Evolutionary conservation across 495 filamentous ascomycete genomes (phyloP), one percentile per base, ranked within the genome.

Genomic region (Diplogelasinospora grovesii): DNA sequence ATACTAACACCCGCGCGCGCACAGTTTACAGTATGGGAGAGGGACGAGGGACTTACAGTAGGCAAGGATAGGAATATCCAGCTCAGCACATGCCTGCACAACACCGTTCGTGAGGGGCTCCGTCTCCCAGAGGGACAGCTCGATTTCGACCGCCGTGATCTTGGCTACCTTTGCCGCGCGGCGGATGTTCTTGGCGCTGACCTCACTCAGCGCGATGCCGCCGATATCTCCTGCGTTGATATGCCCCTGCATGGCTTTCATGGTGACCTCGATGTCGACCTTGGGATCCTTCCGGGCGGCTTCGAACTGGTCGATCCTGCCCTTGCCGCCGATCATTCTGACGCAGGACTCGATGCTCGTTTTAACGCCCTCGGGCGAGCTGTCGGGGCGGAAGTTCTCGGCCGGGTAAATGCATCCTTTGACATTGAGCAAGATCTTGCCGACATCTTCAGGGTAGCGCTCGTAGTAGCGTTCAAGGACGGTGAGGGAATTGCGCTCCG

Each of bases 291-390:
- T 74, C 4, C 89, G 70, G 5, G 84, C 86, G 36, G 65, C 76
- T 61, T 92, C 82, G 52, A 90, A 95, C 41, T 90, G 75, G 60
- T 95, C 85, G 42, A 96, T 69, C 36, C 66, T 77, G 68, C 88
- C 88, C 46, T 79, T 84, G n/a, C 81, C 84, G 39, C 78, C 76
- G 3, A 88, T 64, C 19, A 75, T 46, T 16, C 59, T 69, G 26
- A 93, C 55, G 45, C 68, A 78, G 46, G 82, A 74, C 34, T 89
- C 85, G 39, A 96, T 69, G 36, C 75, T 79, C 15, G 71, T 65
- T n/a, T 77, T 70, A 5, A 86, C 72, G 41, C 77, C 75, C 42
- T 73, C 74, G 31, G 77, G 73, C 11, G 75, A 78, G 30, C 78
- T 74, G 47, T 86, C 78, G 11, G 74, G 63, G 0, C 20, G 22